Base-by-base conservation (phyloP, 2,329 filamentous ascomycete species). In the Botrytis squamosa region DNA sequence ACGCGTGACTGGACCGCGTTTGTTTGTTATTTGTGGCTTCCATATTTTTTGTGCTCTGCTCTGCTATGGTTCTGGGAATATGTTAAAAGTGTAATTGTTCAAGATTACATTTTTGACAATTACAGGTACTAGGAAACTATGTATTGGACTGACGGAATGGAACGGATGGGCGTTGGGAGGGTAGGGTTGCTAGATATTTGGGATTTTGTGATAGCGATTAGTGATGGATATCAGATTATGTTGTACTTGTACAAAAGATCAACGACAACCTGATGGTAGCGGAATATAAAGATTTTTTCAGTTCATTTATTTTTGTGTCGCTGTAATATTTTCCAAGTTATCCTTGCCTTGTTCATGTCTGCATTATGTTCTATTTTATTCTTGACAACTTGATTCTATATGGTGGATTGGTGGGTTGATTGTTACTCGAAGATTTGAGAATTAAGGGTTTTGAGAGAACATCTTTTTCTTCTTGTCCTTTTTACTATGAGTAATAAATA, bases 41-140 rank as follows among this genome's bases (percentile, higher is more conserved):
- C 77, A 75, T n/a, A 52, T 55, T 76, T 78, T 77, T 42, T 71
- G 76, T 78, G 70, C 52, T 63, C 72, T 72, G 72, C 71, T 73
- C 73, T 75, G 73, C 68, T 70, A 25, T 55, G 76, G 70, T 67
- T 74, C 74, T 72, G 74, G 75, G 74, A 75, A 71, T 59, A 73
- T 63, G 44, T 55, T 33, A 33, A 36, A 64, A 64, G 12, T n/a
- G 64, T 52, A 72, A 49, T 73, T 69, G 59, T 73, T 70, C 42
- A 49, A 73, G 64, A 69, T 71, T 70, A n/a, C 59, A 69, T 73
- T 73, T 74, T 74, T 74, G 67, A 60, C 74, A 62, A 33, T 63
- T 22, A n/a, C 44, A 49, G 22, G 7, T 49, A 52, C 64, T 52
- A 38, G 64, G 64, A 49, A 67, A 36, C 64, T 67, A 7, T 52